These are phyloP conservation scores for Histomonas meleagridis DNA, from an alignment of 208 protist species.

Conservation along the genomic window DNA sequence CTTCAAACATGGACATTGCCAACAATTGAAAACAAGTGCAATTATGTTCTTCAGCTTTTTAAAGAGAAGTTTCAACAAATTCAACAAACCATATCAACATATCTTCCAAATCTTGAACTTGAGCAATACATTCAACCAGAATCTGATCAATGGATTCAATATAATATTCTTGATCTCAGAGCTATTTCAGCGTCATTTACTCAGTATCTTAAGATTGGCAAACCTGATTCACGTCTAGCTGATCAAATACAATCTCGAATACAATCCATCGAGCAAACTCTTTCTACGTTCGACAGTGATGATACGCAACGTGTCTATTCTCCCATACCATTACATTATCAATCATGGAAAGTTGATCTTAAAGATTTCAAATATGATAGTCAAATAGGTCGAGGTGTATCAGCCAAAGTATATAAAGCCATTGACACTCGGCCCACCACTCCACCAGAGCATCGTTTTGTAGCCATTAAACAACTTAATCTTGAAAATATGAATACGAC, in stretches of 20 bases:
- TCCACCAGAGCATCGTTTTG: not conserved
- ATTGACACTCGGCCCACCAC: not conserved
- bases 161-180: not conserved
- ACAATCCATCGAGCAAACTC: too few species aligned
- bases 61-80: too few species aligned
- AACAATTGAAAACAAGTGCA: too few species aligned
- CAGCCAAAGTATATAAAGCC: not conserved
- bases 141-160: not conserved
- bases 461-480: not conserved
- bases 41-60: too few species aligned
- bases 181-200: not conserved
- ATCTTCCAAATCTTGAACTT: too few species aligned
- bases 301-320: too few species aligned
- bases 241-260: not conserved
- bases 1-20: too few species aligned
- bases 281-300: too few species aligned
- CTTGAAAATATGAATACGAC: not conserved
- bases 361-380: not conserved
- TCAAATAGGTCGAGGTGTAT: not conserved
- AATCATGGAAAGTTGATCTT: not conserved
- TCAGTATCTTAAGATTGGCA: not conserved
- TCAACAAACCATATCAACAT: too few species aligned
- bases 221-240: not conserved
- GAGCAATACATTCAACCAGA: not conserved
- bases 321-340: conserved; percentile 30